Evolutionary conservation across 2,329 filamentous ascomycete genomes (phyloP).

Genomic region (Paradendryphiella salina): DNA sequence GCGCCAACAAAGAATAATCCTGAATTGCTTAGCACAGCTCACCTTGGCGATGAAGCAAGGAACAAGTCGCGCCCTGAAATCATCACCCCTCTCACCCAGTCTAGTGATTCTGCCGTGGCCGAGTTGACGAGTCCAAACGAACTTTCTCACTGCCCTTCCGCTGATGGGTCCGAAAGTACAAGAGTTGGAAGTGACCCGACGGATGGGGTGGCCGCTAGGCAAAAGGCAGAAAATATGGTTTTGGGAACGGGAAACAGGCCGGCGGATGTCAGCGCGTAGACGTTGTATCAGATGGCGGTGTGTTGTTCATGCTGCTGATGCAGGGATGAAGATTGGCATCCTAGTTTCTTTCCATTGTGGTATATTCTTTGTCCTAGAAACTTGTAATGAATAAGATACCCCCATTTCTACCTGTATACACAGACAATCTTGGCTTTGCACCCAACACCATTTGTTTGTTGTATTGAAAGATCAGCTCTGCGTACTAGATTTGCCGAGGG

Average conservation of each 20-base stretch:
- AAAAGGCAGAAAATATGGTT: background rate
- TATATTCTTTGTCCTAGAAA: too few relatives aligned
- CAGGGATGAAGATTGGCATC: too few relatives aligned
- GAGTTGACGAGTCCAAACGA: background rate
- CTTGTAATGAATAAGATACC: too few relatives aligned
- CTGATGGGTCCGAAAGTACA: constrained; percentile 17
- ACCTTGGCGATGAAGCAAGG: background rate
- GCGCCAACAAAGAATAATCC: background rate
- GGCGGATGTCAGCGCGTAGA: background rate
- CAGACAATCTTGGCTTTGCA: too few relatives aligned
- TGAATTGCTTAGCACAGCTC: too few relatives aligned
- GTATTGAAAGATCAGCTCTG: too few relatives aligned
- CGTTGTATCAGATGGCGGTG: too few relatives aligned
- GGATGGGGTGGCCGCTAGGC: constrained; percentile 4
- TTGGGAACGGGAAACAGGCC: background rate
- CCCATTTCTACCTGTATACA: too few relatives aligned
- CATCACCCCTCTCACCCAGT: background rate
- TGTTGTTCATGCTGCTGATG: too few relatives aligned
- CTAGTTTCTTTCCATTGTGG: too few relatives aligned
- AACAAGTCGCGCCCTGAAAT: constrained; percentile 13
- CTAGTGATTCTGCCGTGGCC: background rate
- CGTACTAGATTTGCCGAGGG: too few relatives aligned
- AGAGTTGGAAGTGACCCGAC: constrained; percentile 10
- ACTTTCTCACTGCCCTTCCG: constrained; percentile 4
- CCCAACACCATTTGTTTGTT: too few relatives aligned